These are phyloP conservation scores for Boletus vinaceobasis DNA, from an alignment of 768 basidiomycete genomes.

Conservation along the genomic window DNA sequence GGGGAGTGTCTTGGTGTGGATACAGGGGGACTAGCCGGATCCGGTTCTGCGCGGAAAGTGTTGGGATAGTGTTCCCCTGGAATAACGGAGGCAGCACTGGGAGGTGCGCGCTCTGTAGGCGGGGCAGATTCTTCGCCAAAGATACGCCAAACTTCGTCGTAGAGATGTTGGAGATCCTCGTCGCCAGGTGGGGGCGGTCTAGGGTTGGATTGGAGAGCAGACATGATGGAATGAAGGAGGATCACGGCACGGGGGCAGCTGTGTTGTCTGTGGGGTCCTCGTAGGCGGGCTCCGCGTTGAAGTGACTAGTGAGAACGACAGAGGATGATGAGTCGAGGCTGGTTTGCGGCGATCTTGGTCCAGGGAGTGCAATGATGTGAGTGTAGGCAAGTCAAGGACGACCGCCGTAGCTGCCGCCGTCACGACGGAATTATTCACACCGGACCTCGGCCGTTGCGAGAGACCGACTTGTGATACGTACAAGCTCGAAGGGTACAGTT, in stretches of 20 bases:
- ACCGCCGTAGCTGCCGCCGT: background rate
- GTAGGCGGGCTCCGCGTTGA: background rate
- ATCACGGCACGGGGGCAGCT: slow-evolving; percentile 4
- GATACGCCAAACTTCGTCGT: slow-evolving; percentile 70
- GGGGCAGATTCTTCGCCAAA: slow-evolving; percentile 50
- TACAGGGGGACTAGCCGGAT: slow-evolving; percentile 8
- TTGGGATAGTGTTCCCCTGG: slow-evolving; percentile 20
- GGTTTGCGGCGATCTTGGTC: background rate
- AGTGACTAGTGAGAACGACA: background rate
- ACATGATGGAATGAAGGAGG: slow-evolving; percentile 29
- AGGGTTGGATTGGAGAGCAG: slow-evolving; percentile 32
- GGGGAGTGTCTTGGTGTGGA: slow-evolving; percentile 13
- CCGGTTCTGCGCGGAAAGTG: slow-evolving; percentile 20
- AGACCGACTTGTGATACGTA: background rate
- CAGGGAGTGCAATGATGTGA: background rate
- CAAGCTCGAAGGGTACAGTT: background rate
- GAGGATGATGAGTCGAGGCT: background rate
- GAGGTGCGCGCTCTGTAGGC: slow-evolving; percentile 27
- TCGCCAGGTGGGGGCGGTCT: slow-evolving; percentile 51
- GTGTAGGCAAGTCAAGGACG: background rate
- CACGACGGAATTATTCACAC: slow-evolving; percentile 1
- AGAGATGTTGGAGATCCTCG: slow-evolving; percentile 69
- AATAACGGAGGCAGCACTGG: slow-evolving; percentile 12
- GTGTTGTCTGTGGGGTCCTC: background rate
- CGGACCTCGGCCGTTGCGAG: background rate